Base-by-base conservation (phyloP, 2,329 filamentous ascomycete species). In the Byssothecium circinans region DNA sequence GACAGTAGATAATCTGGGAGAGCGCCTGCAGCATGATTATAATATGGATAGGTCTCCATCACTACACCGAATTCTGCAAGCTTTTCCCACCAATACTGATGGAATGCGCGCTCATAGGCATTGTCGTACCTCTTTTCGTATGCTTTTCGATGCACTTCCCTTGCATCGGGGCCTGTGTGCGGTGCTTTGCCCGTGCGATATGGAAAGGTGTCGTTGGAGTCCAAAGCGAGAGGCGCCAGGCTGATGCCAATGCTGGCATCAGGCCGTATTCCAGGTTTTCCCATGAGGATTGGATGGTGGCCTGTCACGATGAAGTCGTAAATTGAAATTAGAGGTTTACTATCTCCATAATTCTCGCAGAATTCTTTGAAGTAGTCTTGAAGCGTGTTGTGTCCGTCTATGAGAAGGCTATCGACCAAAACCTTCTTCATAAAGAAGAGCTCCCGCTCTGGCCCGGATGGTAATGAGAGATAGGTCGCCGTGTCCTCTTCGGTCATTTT, bases 291-390 rank as follows among this genome's bases (percentile, higher is more conserved):
- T 0, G 57, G 49, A 0, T 70, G 50, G 10, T 65, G 52, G 0
- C 74, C 76, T 44, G 69, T 60, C 36, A 69, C 73, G 2, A 67
- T 57, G 2, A 64, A 60, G 54, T 81, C 78, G 27, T 65, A 65
- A n/a, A 80, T 42, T 11, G 78, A 59, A 17, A 81, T 51, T 22
- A 80, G 64, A 23, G 75, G 64, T 8, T 71, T 64, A 3, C 50
- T 52, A 2, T 70, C 67, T 2, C 53, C 52, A 25, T 74, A 61
- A 2, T 62, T 45, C 7, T 61, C 59, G 2, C 65, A 61, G 27
- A 58, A 23, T 72, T 49, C 3, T 20, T 41, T 11, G 27, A 54
- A 72, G 2, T 69, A 62, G 8, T 46, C 49, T 45, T 72, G 70
- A 6, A 75, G 36, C 4, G 65, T 62, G 33, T 60, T 48, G 48